A percentile compares a stretch with the other conserved stretches of the same genome.
These are phyloP conservation scores for Chenopodium suecicum DNA, from an alignment of 148 eudicot genomes.

Conservation along the genomic window DNA sequence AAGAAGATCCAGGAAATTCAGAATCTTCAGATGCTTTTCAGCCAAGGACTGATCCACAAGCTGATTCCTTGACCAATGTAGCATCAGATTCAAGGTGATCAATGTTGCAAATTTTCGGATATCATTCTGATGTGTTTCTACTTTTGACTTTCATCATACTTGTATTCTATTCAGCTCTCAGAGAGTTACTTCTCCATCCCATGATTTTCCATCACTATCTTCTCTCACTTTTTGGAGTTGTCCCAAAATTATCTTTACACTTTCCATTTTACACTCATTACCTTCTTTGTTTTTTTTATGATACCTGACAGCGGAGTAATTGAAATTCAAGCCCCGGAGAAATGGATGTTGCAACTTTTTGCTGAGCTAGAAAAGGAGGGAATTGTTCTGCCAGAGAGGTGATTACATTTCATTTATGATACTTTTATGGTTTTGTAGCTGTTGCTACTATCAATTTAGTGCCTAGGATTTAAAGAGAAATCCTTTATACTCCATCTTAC, in stretches of 20 bases:
- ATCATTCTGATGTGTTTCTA: not conserved
- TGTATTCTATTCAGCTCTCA: not conserved
- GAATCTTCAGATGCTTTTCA: slow-evolving; percentile 31
- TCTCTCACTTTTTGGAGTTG: not conserved
- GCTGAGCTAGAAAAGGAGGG: slow-evolving; percentile 60
- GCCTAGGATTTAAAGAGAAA: not conserved
- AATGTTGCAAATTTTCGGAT: slow-evolving; percentile 1
- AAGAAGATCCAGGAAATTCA: slow-evolving; percentile 36
- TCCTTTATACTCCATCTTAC: not conserved
- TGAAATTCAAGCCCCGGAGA: slow-evolving; percentile 23
- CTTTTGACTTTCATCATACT: not conserved
- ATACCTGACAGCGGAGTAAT: slow-evolving; percentile 29
- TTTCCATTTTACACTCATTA: not conserved
- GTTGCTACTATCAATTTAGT: not conserved
- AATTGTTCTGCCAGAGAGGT: slow-evolving; percentile 58
- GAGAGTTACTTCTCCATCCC: not conserved
- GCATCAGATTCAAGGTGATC: slow-evolving; percentile 42
- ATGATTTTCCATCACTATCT: not conserved
- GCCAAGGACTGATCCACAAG: slow-evolving; percentile 21
- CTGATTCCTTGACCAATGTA: slow-evolving; percentile 26
- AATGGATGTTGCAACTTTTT: slow-evolving; percentile 43
- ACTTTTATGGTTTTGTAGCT: not conserved
- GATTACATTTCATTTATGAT: slow-evolving; percentile 1
- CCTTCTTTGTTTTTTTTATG: slow-evolving; percentile 12
- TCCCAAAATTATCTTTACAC: not conserved